Conservation (phyloP, 805 yeast genomes). For the Candida vartiovaarae region DNA sequence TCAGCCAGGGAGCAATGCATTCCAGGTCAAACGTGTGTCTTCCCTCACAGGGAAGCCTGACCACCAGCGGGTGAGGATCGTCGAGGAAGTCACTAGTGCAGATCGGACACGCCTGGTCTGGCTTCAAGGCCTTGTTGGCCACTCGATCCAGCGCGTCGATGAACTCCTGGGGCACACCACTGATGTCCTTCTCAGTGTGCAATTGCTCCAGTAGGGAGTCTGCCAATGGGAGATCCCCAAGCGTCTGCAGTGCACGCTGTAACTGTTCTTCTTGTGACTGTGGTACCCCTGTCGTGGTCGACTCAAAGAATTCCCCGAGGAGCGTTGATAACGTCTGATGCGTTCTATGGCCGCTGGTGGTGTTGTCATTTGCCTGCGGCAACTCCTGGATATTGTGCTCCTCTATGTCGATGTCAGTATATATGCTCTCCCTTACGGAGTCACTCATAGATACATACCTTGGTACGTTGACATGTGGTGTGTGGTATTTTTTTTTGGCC, state of each 20-base stretch:
- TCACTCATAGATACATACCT: constrained; percentile 19
- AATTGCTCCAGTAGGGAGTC: constrained; percentile 23
- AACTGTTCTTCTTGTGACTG: constrained; percentile 9
- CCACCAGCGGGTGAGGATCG: constrained; percentile 76
- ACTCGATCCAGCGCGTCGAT: constrained; percentile 76
- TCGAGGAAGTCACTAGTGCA: constrained; percentile 68
- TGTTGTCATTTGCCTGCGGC: background rate
- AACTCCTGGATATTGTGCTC: constrained; percentile 20
- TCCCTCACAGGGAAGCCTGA: constrained; percentile 55
- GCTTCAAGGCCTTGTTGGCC: constrained; percentile 32
- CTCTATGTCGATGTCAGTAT: constrained; percentile 13
- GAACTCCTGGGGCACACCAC: constrained; percentile 62
- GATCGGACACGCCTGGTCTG: constrained; percentile 70
- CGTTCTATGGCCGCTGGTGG: constrained; percentile 5
- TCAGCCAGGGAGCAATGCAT: constrained; percentile 87
- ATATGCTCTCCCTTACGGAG: background rate
- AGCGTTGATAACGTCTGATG: constrained; percentile 16
- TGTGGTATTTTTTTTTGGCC: background rate
- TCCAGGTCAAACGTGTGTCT: constrained; percentile 81
- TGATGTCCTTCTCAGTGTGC: constrained; percentile 14
- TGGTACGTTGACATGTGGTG: constrained; percentile 27
- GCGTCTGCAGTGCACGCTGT: constrained; percentile 12
- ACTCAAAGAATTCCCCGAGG: constrained; percentile 9
- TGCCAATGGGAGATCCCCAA: constrained; percentile 15
- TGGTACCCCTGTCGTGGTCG: constrained; percentile 1